Evolutionary conservation across 768 basidiomycete genomes (phyloP), one percentile per base, ranked within the genome.

Genomic region (Pleurotus platypus): DNA sequence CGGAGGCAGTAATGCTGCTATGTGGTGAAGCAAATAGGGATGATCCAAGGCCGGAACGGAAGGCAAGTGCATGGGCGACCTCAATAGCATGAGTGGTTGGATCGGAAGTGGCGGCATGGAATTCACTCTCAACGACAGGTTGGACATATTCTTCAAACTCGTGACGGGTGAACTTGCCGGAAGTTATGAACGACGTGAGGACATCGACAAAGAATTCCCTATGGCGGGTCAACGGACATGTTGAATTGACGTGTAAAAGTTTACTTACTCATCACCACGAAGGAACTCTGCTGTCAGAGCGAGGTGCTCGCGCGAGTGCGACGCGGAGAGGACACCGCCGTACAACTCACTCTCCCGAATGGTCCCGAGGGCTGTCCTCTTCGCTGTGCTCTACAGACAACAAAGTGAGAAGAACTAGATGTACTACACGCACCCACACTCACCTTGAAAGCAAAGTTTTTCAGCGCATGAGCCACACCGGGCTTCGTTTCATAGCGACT

Each of bases 381-480:
- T 85, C 57, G 78, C 77, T 37, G 92, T 96, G 75, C 89, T 90
- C 96, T 98, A 69, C 46, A 57, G 45, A 49, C 12, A 4, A 30
- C 15, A 22, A 35, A 35, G 49, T 46, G n/a, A 26, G 55, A 20
- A 59, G 45, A 18, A 59, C 9, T 15, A 12, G 22, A 40, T 48
- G 13, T n/a, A 57, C 5, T 35, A 8, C 16, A 46, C 3, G 55
- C 43, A 56, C 39, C 11, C 46, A 46, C 26, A 67, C 85, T 48
- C 63, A 98, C 96, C 90, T 97, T 98, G 87, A 96, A 98, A 58
- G 94, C 89, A 82, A 94, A 98, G 84, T 94, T 95, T 83, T 97
- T 97, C 72, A 98, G 81, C 60, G 85, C 88, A 77, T 96, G 92
- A 2, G 96, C 94, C 58, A 94, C 84, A 64, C 96, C 96, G 43